Evolutionary conservation across 257 asterid genomes (phyloP), one percentile per base, ranked within the genome.

Genomic region (Solanum chmielewskii): DNA sequence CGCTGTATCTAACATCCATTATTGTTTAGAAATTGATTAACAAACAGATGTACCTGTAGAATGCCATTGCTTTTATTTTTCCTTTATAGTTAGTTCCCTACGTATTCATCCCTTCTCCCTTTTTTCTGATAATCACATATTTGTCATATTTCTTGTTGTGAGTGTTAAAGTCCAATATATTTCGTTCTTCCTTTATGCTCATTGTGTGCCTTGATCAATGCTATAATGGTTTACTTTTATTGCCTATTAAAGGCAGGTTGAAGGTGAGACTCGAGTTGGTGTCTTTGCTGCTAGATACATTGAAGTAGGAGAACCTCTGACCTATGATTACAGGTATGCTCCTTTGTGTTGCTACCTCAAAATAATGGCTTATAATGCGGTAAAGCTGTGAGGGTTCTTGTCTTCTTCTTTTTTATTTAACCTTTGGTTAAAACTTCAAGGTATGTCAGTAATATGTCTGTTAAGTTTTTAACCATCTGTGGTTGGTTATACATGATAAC

Each of bases 311-410:
- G 99, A 97, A 86, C 94, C 98, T 44, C 89, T 97, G 87, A 95
- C 99, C 87, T 97, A 97, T 52, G 98, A 97, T 89, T 97, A 97
- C 88, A 90, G 96, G 99, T 96, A 92, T 77, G 95, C 75, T 75
- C 21, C 49, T 74, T 49, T 81, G n/a, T 44, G 62, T 84, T n/a
- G 66, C 35, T 87, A 81, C 44, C 73, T 78, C 56, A 69, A 64
- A 69, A 64, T 56, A 11, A 35, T 71, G 77, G 86, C 64, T 73
- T 75, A 62, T 29, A 49, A 84, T 89, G 23, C 8, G 21, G 20
- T 20, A 81, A 81, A 81, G 69, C 31, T 81, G 29, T 44, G 52
- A 49, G 35, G 31, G 69, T 29, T 80, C 85, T 29, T 47, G 68
- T 29, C 3, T 47, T 80, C 44, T 81, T 49, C 44, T 81, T 49